These are phyloP conservation scores for Aphanomyces astaci DNA, from an alignment of 352 stramenopile species.

Conservation along the genomic window DNA sequence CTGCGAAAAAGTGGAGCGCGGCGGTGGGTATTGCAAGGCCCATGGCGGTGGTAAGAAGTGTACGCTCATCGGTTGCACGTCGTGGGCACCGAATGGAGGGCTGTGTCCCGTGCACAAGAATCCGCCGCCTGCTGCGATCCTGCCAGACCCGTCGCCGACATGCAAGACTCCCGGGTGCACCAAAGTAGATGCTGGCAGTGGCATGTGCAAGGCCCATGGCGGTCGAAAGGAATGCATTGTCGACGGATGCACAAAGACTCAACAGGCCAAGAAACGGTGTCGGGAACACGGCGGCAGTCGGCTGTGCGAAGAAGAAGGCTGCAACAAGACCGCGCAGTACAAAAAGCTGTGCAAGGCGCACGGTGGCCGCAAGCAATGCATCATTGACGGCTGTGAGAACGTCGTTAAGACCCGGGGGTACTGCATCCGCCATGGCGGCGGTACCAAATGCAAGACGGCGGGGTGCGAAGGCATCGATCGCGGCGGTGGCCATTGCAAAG, in stretches of 20 bases:
- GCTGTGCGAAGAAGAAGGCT: conserved; percentile 69
- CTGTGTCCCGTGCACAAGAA: conserved; percentile 53
- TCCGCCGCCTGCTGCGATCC: conserved; percentile 1
- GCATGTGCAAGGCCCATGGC: conserved; percentile 79
- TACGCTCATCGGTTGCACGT: not conserved
- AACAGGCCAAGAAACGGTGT: conserved; percentile 78
- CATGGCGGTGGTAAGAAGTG: conserved; percentile 13
- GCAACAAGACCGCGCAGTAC: conserved; percentile 66
- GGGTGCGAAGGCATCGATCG: conserved; percentile 61
- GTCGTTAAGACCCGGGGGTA: conserved; percentile 79
- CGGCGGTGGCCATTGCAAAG: conserved; percentile 76
- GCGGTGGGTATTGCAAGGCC: conserved; percentile 28
- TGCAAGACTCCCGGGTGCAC: not conserved
- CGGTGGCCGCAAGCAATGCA: conserved; percentile 61
- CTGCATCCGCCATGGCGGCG: conserved; percentile 76
- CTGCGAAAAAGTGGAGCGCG: conserved; percentile 72
- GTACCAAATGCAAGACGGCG: conserved; percentile 61
- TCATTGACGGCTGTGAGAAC: conserved; percentile 66
- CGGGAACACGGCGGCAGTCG: conserved; percentile 73
- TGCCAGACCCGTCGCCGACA: not conserved
- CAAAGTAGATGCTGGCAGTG: conserved; percentile 33
- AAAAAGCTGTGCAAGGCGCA: conserved; percentile 79
- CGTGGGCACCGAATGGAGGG: conserved; percentile 67
- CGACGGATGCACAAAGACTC: conserved; percentile 78
- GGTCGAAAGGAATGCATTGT: conserved; percentile 76